Base-by-base conservation (phyloP, 805 yeast genomes). In the Ogataea paraovalis region DNA sequence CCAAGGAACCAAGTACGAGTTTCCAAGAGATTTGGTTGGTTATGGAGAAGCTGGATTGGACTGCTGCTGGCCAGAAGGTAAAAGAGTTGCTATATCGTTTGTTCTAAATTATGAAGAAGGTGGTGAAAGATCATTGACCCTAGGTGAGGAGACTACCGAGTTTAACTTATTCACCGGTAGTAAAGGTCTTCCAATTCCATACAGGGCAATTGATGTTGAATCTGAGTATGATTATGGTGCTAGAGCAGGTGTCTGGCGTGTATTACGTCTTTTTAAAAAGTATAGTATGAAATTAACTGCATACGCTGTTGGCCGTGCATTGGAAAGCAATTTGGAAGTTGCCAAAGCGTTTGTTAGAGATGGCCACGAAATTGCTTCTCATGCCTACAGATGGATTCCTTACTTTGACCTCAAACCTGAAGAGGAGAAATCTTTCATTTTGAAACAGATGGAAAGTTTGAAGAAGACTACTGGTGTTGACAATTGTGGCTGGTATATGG, bases 301-400 rank as follows among this genome's bases (percentile, higher is more conserved):
- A 3, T 68, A 61, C 44, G 73, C 68, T 30, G 73, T 70, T 43
- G 74, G 71, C 4, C 68, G 66, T 44, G 73, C 73, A 14, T 57
- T 69, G 21, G 66, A 61, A 43, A 55, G 58, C 45, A 60, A 66
- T 41, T 63, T 62, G 3, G 64, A 52, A 19, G 68, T 66, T 5
- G 70, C 64, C n/a, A 55, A 60, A 23, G 72, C 70, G 1, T 61
- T 67, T 45, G 64, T 61, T 25, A 60, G 67, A 40, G 71, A 60
- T 30, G 73, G 73, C 13, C 71, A 66, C 52, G 72, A 69, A 47
- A 66, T 69, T 30, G 71, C 70, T n/a, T 65, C 68, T 18, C 73
- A 69, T 46, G 69, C 69, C 14, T 60, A 62, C 47, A 57, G 73
- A 46, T 69, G 73, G 73, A 58, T 65, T 46, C 66, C 65, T 45